Base-by-base conservation (phyloP, 441 rosid species). In the Theobroma grandiflorum region DNA sequence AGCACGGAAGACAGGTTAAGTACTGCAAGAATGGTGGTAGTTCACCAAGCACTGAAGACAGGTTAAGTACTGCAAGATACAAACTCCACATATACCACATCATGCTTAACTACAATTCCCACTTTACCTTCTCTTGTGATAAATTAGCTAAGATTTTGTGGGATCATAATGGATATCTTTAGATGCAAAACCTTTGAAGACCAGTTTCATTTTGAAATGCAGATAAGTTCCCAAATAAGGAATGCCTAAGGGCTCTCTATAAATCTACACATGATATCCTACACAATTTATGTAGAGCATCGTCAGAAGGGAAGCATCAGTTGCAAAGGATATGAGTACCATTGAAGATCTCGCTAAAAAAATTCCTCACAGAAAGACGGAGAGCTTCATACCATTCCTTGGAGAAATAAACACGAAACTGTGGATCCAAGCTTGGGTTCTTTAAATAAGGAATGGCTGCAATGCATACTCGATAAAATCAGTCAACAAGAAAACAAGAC, bases 361-460 rank as follows among this genome's bases (percentile, higher is more conserved):
- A 92, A 73, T 92, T 92, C 85, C 88, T 92, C 77, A 90, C 77
- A 67, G 94, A 85, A 64, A 92, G 87, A 55, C 82, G 89, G 89
- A 92, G 75, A 20, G 93, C 92, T 47, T 88, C 91, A 52, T 77
- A 84, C 96, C 96, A 92, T 74, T 92, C 93, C 86, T 90, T 92
- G 2, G 96, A 85, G 82, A 92, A 92, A 74, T 86, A 92, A 81
- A 88, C 47, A 3, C 88, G 88, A 84, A 92, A 92, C 74, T 84
- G 91, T 76, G 94, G 88, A 81, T 92, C 96, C 86, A 77, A 72
- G 86, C 86, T 85, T 43, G 96, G 94, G 76, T 83, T 92, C 87
- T 87, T 89, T 79, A 88, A 62, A 81, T 90, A 92, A 14, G 93
- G 92, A 72, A 92, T 78, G 45, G 93, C 96, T 92, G 87, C 85